Conservation (phyloP, 805 yeast genomes). For the Candida sanyiensis region DNA sequence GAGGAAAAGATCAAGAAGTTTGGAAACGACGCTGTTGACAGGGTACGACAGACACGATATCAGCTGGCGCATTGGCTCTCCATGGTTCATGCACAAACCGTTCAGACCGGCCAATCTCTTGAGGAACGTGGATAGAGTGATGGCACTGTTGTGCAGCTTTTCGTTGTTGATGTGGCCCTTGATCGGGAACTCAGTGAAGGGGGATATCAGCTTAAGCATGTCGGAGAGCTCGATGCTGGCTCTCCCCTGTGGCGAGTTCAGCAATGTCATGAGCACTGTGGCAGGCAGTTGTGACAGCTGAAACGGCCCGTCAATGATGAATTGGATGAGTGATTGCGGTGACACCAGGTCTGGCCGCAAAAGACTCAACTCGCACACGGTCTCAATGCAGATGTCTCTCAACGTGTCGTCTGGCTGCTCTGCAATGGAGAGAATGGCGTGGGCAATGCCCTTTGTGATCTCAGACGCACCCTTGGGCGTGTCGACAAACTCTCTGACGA, state of each 20-base stretch:
- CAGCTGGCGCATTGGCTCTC: slow-evolving; percentile 49
- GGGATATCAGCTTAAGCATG: slow-evolving; percentile 54
- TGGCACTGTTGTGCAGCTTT: slow-evolving; percentile 54
- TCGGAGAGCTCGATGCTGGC: slow-evolving; percentile 52
- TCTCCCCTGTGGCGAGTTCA: slow-evolving; percentile 53
- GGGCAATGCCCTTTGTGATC: slow-evolving; percentile 56
- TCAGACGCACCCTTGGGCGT: slow-evolving; percentile 46
- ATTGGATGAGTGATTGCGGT: slow-evolving; percentile 38
- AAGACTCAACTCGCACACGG: slow-evolving; percentile 45
- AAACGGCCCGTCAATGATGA: slow-evolving; percentile 49
- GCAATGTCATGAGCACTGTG: slow-evolving; percentile 45
- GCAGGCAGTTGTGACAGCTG: slow-evolving; percentile 38
- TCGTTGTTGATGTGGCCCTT: slow-evolving; percentile 44
- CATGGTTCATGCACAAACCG: slow-evolving; percentile 52
- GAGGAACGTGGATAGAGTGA: slow-evolving; percentile 52
- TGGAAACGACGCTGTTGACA: slow-evolving; percentile 50
- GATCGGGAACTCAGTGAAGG: slow-evolving; percentile 61
- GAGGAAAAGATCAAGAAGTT: slow-evolving; percentile 63
- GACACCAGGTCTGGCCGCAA: slow-evolving; percentile 37
- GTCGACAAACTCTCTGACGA: slow-evolving; percentile 57
- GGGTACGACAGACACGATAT: slow-evolving; percentile 57
- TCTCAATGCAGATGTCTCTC: slow-evolving; percentile 45
- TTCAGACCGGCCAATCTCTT: slow-evolving; percentile 76
- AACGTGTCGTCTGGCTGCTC: slow-evolving; percentile 50
- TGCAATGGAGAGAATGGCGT: slow-evolving; percentile 58